Percentiles rank a stretch among this genome's conserved stretches.
Evolutionary conservation across 139 green algal genomes (phyloP).

Genomic region (Limnomonas spitsbergensis): DNA sequence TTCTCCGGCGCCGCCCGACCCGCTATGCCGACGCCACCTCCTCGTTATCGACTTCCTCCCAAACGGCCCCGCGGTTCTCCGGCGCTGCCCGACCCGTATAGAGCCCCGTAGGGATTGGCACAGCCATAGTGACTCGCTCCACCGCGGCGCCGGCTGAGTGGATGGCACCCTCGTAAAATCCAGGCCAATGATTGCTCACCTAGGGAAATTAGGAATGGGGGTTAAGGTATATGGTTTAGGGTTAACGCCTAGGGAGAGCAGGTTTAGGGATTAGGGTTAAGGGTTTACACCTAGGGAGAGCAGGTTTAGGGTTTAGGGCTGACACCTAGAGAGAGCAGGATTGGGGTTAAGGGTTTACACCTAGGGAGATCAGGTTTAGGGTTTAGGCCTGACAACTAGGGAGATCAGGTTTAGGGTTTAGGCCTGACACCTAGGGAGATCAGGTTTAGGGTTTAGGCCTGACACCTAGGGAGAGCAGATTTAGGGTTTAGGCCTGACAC

Average conservation of each 20-base stretch:
- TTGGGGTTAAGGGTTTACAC: background rate
- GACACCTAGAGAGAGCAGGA: background rate
- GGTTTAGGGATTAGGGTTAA: background rate
- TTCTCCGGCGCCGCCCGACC: too few species aligned
- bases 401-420: too few species aligned
- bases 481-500: too few species aligned
- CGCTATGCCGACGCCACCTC: too few species aligned
- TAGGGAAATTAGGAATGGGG: background rate
- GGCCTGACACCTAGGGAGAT: too few species aligned
- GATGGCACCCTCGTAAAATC: constrained; percentile 7
- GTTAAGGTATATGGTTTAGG: background rate
- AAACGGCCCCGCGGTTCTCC: too few species aligned
- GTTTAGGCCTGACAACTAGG: background rate
- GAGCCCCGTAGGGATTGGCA: background rate
- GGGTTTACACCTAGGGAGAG: background rate
- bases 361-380: background rate
- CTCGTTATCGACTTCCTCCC: too few species aligned
- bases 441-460: too few species aligned
- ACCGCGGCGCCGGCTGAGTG: background rate
- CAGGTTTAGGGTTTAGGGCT: background rate
- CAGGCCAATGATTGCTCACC: constrained; percentile 1
- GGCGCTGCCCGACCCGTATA: background rate
- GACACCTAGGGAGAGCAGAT: too few species aligned
- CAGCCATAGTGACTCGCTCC: background rate
- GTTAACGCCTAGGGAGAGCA: background rate